phyloP scores from a whole-genome alignment of 2,329 filamentous ascomycete species.

The Tolypocladium tundrense region DNA sequence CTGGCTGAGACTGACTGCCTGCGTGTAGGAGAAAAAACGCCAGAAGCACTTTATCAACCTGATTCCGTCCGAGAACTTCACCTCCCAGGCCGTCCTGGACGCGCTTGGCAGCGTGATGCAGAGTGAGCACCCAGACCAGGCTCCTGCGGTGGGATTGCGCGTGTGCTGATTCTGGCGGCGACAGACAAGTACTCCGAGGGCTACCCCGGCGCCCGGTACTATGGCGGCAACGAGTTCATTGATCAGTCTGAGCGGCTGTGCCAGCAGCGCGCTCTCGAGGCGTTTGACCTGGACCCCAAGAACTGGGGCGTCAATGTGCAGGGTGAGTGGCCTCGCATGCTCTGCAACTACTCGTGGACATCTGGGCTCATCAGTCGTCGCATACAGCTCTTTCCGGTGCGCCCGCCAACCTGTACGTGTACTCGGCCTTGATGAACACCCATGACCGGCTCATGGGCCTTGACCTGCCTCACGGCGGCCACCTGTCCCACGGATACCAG shows the following conservation, averaged over 20 bases:
- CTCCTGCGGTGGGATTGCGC: constrained; percentile 1
- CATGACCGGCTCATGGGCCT: constrained; percentile 97
- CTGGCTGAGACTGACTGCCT: neutral
- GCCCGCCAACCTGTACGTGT: constrained; percentile 78
- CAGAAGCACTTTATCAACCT: constrained; percentile 99
- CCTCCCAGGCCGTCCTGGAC: constrained; percentile 84
- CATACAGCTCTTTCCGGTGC: constrained; percentile 61
- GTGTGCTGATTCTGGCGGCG: constrained; percentile 18
- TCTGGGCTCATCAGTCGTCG: neutral
- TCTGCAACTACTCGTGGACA: neutral
- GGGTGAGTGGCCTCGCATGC: constrained; percentile 39
- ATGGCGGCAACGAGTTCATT: constrained; percentile 94
- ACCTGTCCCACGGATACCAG: constrained; percentile 95
- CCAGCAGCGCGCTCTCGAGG: constrained; percentile 79
- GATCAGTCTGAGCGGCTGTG: constrained; percentile 83
- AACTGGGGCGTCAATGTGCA: constrained; percentile 98
- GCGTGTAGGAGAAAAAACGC: constrained; percentile 71
- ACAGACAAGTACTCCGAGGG: constrained; percentile 96
- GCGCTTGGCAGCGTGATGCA: constrained; percentile 91
- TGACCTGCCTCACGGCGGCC: constrained; percentile 90
- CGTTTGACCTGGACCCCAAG: constrained; percentile 72
- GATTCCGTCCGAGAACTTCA: constrained; percentile 93
- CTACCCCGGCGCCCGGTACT: constrained; percentile 92
- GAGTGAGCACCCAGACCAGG: constrained; percentile 42
- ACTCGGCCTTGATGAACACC: constrained; percentile 83